phyloP scores from a whole-genome alignment of 2,329 filamentous ascomycete species.

The Aspergillaceae sp. region DNA sequence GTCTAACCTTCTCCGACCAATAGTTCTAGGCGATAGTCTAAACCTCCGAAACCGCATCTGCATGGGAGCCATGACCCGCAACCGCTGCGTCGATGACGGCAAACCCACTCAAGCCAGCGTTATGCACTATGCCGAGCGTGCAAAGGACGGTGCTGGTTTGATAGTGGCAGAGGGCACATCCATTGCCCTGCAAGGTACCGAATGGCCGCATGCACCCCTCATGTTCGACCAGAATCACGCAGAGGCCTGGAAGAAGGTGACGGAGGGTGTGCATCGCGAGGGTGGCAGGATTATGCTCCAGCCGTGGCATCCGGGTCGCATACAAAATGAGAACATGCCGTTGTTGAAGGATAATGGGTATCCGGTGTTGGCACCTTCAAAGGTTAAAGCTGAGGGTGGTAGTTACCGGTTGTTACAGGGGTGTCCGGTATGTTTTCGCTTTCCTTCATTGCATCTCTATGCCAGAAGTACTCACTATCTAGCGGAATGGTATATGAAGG shows the following conservation, averaged over 20 bases:
- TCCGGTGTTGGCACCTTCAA: conserved; percentile 14
- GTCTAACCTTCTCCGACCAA: background rate
- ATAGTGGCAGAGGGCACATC: conserved; percentile 17
- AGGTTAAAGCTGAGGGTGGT: conserved; percentile 8
- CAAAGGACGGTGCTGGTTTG: conserved; percentile 12
- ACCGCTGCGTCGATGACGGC: conserved; percentile 14
- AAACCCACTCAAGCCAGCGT: conserved; percentile 10
- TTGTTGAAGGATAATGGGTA: conserved; percentile 10
- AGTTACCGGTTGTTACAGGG: conserved; percentile 12
- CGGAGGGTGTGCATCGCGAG: conserved; percentile 13
- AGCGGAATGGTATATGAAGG: background rate
- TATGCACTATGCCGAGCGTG: conserved; percentile 14
- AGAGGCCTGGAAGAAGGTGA: conserved; percentile 13
- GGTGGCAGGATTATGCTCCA: conserved; percentile 16
- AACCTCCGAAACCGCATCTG: conserved; percentile 11
- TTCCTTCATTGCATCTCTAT: background rate
- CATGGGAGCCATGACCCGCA: conserved; percentile 21
- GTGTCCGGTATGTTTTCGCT: background rate
- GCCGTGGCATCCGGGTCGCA: conserved; percentile 16
- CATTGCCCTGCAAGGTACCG: conserved; percentile 12
- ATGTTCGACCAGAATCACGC: conserved; percentile 13
- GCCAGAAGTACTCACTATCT: background rate
- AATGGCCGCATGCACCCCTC: conserved; percentile 14
- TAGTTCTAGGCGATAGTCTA: background rate
- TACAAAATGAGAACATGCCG: conserved; percentile 15